These are phyloP conservation scores for Colletotrichum shisoi DNA, from an alignment of 2,329 filamentous ascomycete genomes.

Conservation along the genomic window DNA sequence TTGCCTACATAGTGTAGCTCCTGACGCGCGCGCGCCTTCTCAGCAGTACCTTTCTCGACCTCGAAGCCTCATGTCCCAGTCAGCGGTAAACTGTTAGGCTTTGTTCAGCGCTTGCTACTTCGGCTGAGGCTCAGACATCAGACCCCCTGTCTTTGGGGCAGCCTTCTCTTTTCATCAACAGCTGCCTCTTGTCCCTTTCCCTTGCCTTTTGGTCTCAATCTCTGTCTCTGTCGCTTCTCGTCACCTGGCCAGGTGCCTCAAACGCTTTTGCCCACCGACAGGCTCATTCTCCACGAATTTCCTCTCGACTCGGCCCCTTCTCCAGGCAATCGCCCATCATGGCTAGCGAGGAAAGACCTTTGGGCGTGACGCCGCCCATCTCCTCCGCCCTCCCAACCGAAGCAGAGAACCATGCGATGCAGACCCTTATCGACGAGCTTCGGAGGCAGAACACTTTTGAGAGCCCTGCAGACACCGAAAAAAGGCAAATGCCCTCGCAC, in stretches of 20 bases:
- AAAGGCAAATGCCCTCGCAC: constrained; percentile 64
- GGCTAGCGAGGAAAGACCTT: constrained; percentile 51
- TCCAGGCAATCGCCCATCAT: constrained; percentile 42
- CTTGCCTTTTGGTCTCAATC: background rate
- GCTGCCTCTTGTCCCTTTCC: background rate
- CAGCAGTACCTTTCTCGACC: background rate
- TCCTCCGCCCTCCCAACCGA: constrained; percentile 79
- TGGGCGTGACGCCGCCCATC: constrained; percentile 84
- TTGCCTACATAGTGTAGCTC: constrained; percentile 1
- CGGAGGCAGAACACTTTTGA: constrained; percentile 93
- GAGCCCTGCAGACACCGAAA: constrained; percentile 79
- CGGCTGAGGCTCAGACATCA: background rate
- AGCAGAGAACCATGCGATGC: constrained; percentile 77
- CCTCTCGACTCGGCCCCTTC: background rate
- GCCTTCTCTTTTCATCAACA: background rate
- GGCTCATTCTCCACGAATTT: constrained; percentile 9
- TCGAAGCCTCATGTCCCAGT: constrained; percentile 10
- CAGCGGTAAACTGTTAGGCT: constrained; percentile 7
- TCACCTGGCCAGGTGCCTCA: constrained; percentile 15
- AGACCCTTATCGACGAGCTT: constrained; percentile 82
- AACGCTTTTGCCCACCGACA: background rate
- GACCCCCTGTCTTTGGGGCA: background rate
- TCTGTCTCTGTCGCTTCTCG: constrained; percentile 4
- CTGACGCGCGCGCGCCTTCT: background rate
- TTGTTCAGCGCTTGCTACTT: background rate